phyloP scores from a whole-genome alignment of 192 early-diverging fungal species.

The Coemansia erecta region DNA sequence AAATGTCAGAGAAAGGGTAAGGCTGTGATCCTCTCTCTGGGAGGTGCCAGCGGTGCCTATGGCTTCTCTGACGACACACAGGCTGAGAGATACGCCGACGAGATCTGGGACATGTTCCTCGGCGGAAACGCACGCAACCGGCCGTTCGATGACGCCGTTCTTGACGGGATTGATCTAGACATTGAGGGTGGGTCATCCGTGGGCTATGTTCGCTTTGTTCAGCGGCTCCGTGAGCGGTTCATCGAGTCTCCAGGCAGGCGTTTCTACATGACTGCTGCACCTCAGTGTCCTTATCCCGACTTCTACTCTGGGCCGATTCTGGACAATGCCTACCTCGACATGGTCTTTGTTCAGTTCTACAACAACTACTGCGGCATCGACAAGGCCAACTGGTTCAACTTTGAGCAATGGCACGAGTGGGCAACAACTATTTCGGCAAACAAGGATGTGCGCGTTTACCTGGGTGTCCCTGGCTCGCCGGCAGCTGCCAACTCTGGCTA shows the following conservation, averaged over 20 bases:
- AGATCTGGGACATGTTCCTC: constrained; percentile 76
- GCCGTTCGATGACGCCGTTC: constrained; percentile 65
- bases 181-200: constrained; percentile 64
- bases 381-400: constrained; percentile 65
- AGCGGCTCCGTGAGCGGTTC: constrained; percentile 55
- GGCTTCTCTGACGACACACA: constrained; percentile 59
- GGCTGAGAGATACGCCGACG: constrained; percentile 61
- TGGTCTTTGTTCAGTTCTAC: constrained; percentile 80
- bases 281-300: constrained; percentile 74
- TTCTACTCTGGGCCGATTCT: constrained; percentile 60
- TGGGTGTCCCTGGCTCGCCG: constrained; percentile 63
- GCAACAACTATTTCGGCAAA: constrained; percentile 57
- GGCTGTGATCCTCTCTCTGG: constrained; percentile 69
- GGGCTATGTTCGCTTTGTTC: constrained; percentile 62
- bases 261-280: constrained; percentile 66
- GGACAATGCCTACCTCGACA: constrained; percentile 61
- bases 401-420: constrained; percentile 71
- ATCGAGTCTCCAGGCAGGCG: constrained; percentile 44
- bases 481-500: constrained; percentile 61
- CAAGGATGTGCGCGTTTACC: constrained; percentile 60
- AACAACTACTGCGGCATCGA: constrained; percentile 73
- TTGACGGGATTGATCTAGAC: constrained; percentile 75
- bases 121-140: constrained; percentile 59
- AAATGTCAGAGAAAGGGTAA: constrained; percentile 74
- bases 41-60: constrained; percentile 65